Evolutionary conservation across 805 yeast genomes (phyloP), one percentile per base, ranked within the genome.

Genomic region (Barnettozyma salicaria): DNA sequence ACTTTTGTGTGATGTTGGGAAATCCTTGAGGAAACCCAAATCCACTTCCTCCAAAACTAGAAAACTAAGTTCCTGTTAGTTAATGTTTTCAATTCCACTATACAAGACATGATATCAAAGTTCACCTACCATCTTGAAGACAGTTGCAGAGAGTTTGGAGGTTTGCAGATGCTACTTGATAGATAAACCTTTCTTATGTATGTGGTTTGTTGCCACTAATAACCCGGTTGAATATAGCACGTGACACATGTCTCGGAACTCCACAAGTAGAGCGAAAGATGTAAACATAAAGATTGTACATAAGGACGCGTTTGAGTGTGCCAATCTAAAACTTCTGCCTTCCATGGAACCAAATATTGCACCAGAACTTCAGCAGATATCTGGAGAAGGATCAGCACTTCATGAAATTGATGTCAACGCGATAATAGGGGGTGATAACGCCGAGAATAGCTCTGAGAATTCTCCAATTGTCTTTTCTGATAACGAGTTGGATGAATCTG

Each of bases 1-100:
- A 92, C 26, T 52, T 57, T 39, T 64, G 69, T n/a, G 68, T 61
- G 5, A 63, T 34, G 27, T 50, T 51, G 2, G 48, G 58, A 42
- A 56, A 61, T 1, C 54, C 53, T 20, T 37, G 39, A 8, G 40
- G 45, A 28, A 47, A 47, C 20, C 37, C 41, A 30, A 38, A 38
- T 4, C 44, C 47, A 16, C 57, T 49, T 22, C 58, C 50, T 29
- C 54, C 55, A 39, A 64, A 64, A 10, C 64, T 58, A 9, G 69
- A 60, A 44, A 66, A 65, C 71, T 49, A 10, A 11, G 27, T 8
- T n/a, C n/a, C n/a, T n/a, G n/a, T n/a, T n/a, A n/a, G n/a, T n/a
- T n/a, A n/a, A n/a, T n/a, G n/a, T n/a, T n/a, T n/a, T n/a, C n/a
- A n/a, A n/a, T n/a, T n/a, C n/a, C n/a, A n/a, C n/a, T n/a, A n/a